A percentile compares a stretch with the other conserved stretches of the same genome.
Evolutionary conservation across 179 eudicot genomes (phyloP).

Genomic region (Beta corolliflora): DNA sequence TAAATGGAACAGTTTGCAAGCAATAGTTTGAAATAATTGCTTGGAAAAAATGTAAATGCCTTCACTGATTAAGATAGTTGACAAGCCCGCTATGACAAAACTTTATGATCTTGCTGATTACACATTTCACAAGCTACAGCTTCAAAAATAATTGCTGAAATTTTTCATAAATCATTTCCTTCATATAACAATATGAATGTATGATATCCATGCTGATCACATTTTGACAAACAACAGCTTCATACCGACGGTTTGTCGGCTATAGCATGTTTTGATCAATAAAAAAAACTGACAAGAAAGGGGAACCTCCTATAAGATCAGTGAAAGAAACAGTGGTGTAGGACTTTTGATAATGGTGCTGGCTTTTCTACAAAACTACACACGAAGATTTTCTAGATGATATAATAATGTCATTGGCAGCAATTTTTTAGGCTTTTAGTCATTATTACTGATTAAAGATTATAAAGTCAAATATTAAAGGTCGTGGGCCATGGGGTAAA

Average conservation of each 20-base stretch:
- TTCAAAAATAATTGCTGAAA: background rate
- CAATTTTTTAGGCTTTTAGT: constrained; percentile 25
- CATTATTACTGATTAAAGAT: background rate
- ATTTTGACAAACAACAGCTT: constrained; percentile 14
- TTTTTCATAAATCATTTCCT: background rate
- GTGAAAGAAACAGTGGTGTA: background rate
- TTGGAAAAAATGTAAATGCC: background rate
- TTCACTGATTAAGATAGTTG: background rate
- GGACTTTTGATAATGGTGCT: constrained; percentile 18
- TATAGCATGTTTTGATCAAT: background rate
- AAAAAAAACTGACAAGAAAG: background rate
- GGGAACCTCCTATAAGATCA: background rate
- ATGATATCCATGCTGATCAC: constrained; percentile 16
- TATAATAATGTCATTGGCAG: background rate
- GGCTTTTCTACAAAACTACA: background rate
- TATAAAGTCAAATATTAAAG: background rate
- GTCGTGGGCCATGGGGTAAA: background rate
- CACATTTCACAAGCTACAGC: background rate
- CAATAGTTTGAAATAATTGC: background rate
- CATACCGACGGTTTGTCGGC: constrained; percentile 32
- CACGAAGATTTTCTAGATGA: background rate
- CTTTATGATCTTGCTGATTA: background rate
- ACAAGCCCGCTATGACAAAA: background rate
- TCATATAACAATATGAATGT: background rate
- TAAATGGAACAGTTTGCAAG: too few relatives aligned